phyloP scores from a whole-genome alignment of 176 grass and related monocot genomes.

The Ananas comosus region DNA sequence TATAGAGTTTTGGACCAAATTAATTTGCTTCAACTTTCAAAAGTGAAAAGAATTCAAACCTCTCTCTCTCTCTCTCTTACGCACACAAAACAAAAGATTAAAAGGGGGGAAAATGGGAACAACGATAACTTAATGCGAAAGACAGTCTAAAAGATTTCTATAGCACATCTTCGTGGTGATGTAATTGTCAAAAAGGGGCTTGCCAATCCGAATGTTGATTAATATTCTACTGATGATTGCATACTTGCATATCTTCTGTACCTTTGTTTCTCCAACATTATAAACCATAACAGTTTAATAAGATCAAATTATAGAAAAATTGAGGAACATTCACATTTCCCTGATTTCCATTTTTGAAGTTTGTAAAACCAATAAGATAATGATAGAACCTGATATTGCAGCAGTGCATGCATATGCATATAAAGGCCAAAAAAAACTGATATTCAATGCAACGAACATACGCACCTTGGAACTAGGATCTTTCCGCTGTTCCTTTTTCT shows the following conservation, averaged over 20 bases:
- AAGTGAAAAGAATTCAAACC: too few relatives aligned
- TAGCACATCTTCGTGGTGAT: not conserved
- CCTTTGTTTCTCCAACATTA: not conserved
- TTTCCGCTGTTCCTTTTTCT: constrained; percentile 23
- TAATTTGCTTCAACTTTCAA: too few relatives aligned
- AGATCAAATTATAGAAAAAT: not conserved
- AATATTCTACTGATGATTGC: too few relatives aligned
- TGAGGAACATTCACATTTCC: not conserved
- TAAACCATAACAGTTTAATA: not conserved
- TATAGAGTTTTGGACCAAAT: too few relatives aligned
- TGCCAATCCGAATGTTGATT: too few relatives aligned
- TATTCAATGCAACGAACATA: not conserved
- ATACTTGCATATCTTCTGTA: not conserved
- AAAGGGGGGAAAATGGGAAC: too few relatives aligned
- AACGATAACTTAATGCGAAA: too few relatives aligned
- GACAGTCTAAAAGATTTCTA: too few relatives aligned
- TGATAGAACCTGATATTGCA: not conserved
- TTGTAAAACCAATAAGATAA: not conserved
- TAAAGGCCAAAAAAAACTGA: constrained; percentile 5
- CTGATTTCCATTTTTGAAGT: not conserved
- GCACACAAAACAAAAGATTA: too few relatives aligned
- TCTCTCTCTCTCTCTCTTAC: too few relatives aligned
- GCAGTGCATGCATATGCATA: not conserved
- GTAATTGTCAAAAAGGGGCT: not conserved
- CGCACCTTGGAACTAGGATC: constrained; percentile 33